Percentiles rank a stretch among this genome's conserved stretches.
These are phyloP conservation scores for Scedosporium minutisporum DNA, from an alignment of 2,329 filamentous ascomycete species.

Conservation along the genomic window DNA sequence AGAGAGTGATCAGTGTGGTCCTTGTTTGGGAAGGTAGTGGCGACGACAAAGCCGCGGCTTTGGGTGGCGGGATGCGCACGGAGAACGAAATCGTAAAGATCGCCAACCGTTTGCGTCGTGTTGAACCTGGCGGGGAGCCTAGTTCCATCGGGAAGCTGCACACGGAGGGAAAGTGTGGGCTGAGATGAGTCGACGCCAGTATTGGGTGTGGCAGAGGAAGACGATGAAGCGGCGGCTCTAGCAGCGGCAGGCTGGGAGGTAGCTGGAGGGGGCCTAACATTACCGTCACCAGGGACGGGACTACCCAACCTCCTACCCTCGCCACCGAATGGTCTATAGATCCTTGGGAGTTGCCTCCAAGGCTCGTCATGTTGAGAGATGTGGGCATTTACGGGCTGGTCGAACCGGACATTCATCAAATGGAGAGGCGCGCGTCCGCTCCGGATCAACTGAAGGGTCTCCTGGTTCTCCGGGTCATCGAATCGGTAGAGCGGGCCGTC, in stretches of 20 bases:
- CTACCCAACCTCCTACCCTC: slow-evolving; percentile 66
- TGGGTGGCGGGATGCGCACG: slow-evolving; percentile 49
- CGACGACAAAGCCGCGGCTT: slow-evolving; percentile 59
- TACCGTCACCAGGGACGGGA: slow-evolving; percentile 55
- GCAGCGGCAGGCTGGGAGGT: slow-evolving; percentile 22
- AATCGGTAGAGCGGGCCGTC: slow-evolving; percentile 70
- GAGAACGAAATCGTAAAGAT: slow-evolving; percentile 67
- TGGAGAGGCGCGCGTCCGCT: slow-evolving; percentile 66
- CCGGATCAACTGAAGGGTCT: slow-evolving; percentile 66
- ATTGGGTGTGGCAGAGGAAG: slow-evolving; percentile 9
- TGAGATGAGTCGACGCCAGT: slow-evolving; percentile 51
- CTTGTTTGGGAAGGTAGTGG: slow-evolving; percentile 76
- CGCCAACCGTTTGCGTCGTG: slow-evolving; percentile 64
- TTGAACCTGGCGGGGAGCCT: slow-evolving; percentile 75
- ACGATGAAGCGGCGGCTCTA: slow-evolving; percentile 18
- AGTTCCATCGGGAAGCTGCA: slow-evolving; percentile 70
- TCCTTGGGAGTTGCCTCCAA: slow-evolving; percentile 62
- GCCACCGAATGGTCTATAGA: slow-evolving; percentile 67
- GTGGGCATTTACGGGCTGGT: slow-evolving; percentile 71
- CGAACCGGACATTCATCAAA: slow-evolving; percentile 65
- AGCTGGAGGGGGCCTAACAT: slow-evolving; percentile 11
- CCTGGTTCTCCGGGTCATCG: slow-evolving; percentile 66
- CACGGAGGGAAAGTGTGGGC: slow-evolving; percentile 61
- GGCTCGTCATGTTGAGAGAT: slow-evolving; percentile 64
- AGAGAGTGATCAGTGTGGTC: slow-evolving; percentile 60